Evolutionary conservation across 2,329 filamentous ascomycete species (phyloP), one percentile per base, ranked within the genome.

Genomic region (Aspergillus aculeatinus): DNA sequence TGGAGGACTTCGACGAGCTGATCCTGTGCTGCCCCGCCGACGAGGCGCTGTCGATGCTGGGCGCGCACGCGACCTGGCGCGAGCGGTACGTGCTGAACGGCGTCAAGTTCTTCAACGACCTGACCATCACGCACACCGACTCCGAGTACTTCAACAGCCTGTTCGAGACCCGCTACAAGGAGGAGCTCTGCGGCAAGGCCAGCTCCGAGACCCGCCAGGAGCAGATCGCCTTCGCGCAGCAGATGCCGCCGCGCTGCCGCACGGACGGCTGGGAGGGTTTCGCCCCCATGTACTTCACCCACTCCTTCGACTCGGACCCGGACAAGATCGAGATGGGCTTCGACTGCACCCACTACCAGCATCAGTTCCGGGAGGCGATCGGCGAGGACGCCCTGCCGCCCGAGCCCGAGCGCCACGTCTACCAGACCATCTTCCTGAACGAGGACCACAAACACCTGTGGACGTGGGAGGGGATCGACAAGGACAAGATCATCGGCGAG

Each of bases 321-420:
- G 80, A 78, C 3, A 86, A 86, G 71, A 82, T 81, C 39, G 83
- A 85, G 70, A 85, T 79, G 81, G 88, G 84, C 59, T 92, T 91
- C 74, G 88, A 92, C 72, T 89, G 87, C 76, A 88, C 86, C 42
- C 89, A 90, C 71, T 91, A 91, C 74, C 89, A 92, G 71, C 82
- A 87, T 49, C 89, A 91, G 69, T 89, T 92, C 63, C 85, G 85
- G 1, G 72, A 72, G 21, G 69, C 71, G 0, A 56, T 75, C 14
- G 68, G 67, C 4, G 62, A 69, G 25, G 68, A 68, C 1, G 64
- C 69, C 14, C 52, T 64, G 1, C 64, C 74, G 2, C 65, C 60
- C 0, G 79, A 81, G 0, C 82, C 83, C 55, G 81, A 85, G 27
- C 79, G 84, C 55, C 87, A 90, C 67, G 83, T 91, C 16, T 91